Conservation (phyloP, 257 asterid genomes). For the Asclepias syriaca region DNA sequence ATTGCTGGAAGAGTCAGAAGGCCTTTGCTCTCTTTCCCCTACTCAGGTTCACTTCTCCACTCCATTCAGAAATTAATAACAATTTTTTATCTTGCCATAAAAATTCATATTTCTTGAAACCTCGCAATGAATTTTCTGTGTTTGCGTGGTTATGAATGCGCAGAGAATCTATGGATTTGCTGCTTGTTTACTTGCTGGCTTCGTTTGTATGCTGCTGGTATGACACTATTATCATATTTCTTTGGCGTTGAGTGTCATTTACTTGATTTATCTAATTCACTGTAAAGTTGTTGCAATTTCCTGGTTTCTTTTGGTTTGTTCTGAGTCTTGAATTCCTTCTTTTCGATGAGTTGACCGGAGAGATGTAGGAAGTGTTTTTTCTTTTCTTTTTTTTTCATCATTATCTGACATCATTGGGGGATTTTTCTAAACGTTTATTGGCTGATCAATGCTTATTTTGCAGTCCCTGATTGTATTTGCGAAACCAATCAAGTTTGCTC, state of each 20-base stretch:
- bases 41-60: constrained; percentile 47
- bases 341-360: not conserved
- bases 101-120: constrained; percentile 16
- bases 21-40: constrained; percentile 69
- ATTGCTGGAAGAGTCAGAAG: constrained; percentile 64
- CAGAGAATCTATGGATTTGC: constrained; percentile 91
- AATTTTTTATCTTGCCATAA: not conserved
- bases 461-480: constrained; percentile 82
- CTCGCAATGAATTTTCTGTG: constrained; percentile 8
- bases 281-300: not conserved
- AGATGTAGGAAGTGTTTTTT: not conserved
- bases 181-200: constrained; percentile 73
- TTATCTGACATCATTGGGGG: not conserved
- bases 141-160: constrained; percentile 20
- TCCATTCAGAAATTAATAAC: not conserved
- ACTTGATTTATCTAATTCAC: not conserved
- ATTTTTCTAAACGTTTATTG: not conserved
- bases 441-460: constrained; percentile 23
- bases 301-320: not conserved
- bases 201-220: constrained; percentile 79
- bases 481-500: constrained; percentile 78
- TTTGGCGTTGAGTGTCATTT: not conserved
- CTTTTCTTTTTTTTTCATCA: not conserved
- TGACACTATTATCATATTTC: constrained; percentile 7
- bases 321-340: not conserved